Evolutionary conservation across 345 rosid genomes (phyloP).

Genomic region (Arabis hirsuta): DNA sequence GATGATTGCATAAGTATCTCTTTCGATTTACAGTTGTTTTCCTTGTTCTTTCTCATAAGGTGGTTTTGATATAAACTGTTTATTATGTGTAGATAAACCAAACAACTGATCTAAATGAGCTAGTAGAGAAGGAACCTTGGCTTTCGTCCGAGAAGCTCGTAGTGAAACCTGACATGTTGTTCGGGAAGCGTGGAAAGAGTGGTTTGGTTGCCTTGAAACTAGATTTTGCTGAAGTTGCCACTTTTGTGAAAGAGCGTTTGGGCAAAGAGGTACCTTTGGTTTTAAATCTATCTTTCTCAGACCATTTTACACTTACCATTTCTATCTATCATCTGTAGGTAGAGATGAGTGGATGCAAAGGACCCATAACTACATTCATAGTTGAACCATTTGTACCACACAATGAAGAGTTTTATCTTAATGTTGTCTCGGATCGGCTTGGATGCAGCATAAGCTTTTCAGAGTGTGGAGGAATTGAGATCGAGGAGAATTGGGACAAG

Average conservation of each 20-base stretch:
- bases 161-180: conserved; percentile 96
- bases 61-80: neutral
- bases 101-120: conserved; percentile 73
- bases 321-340: conserved; percentile 49
- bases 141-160: conserved; percentile 82
- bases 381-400: conserved; percentile 91
- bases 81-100: conserved; percentile 60
- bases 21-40: neutral
- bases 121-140: conserved; percentile 83
- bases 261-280: conserved; percentile 66
- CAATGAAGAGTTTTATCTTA: conserved; percentile 87
- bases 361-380: conserved; percentile 93
- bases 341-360: conserved; percentile 92
- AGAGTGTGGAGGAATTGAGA: conserved; percentile 94
- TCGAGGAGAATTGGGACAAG: conserved; percentile 99
- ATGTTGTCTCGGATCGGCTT: conserved; percentile 84
- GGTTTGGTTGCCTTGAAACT: conserved; percentile 87
- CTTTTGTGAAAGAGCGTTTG: conserved; percentile 75
- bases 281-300: neutral
- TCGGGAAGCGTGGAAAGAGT: conserved; percentile 95
- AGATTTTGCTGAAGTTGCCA: conserved; percentile 74
- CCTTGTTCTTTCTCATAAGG: neutral
- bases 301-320: neutral
- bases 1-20: neutral
- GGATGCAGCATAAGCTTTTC: conserved; percentile 94